Evolutionary conservation across 2,329 filamentous ascomycete species (phyloP), one percentile per base, ranked within the genome.

Genomic region (Endothia cerciana): DNA sequence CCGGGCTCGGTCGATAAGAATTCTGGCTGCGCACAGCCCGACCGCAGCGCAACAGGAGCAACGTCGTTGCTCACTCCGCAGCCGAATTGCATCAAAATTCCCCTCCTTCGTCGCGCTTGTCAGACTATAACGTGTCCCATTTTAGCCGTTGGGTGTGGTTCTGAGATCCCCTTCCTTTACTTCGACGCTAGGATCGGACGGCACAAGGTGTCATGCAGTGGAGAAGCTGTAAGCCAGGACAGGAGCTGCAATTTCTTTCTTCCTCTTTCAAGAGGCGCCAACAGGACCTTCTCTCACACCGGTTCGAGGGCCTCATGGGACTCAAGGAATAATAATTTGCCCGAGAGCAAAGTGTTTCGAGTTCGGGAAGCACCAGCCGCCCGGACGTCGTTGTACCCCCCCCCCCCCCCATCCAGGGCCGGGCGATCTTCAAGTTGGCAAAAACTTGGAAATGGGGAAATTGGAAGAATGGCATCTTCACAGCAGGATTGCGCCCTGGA

Each of bases 371-470:
- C 43, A 47, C 51, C 53, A 55, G 51, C n/a, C 33, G 10, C 25
- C 45, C 57, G 56, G 45, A 59, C 45, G 56, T 55, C 57, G 63
- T 33, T n/a, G n/a, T n/a, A n/a, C n/a, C n/a, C n/a, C n/a, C n/a
- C n/a, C n/a, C n/a, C n/a, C n/a, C 22, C 53, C 45, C 64, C 62
- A 28, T 51, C 47, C 25, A 45, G 60, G 64, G 38, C 36, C 53
- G 41, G 62, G 64, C 60, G 60, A 63, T 66, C 56, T 53, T 38
- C 49, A 41, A 38, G 55, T 43, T 60, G 60, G 53, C 56, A 38
- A 63, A 63, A 68, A 65, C 66, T 65, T 68, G 66, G 63, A 30
- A 68, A 68, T 63, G 63, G 66, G n/a, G 66, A 68, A 68, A 68
- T 68, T 68, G 63, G 58, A 40, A 62, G 62, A 65, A 68, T 68